A percentile compares a stretch with the other conserved stretches of the same genome.
These are phyloP conservation scores for Trichosanthes cucumerina DNA, from an alignment of 306 rosid species.

Conservation along the genomic window DNA sequence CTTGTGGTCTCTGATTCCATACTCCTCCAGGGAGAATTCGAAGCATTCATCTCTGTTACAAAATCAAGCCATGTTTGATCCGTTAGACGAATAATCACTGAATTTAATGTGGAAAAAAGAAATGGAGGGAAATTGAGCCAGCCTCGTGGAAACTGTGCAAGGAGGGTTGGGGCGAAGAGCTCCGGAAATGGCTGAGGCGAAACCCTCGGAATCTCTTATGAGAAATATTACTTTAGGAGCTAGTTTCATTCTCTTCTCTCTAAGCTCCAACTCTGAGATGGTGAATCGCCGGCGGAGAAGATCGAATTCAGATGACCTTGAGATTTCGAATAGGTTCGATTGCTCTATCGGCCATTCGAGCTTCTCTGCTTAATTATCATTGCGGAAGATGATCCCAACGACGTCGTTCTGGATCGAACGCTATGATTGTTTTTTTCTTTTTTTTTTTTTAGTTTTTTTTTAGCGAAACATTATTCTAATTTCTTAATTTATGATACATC, in stretches of 20 bases:
- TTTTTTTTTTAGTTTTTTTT: no score
- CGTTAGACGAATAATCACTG: background rate
- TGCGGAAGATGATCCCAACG: background rate
- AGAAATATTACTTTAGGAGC: constrained; percentile 37
- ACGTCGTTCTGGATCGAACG: background rate
- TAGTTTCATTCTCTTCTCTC: constrained; percentile 40
- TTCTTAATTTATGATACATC: no score
- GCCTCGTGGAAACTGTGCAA: constrained; percentile 31
- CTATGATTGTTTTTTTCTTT: no score
- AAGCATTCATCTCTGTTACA: constrained; percentile 46
- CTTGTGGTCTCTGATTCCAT: constrained; percentile 48
- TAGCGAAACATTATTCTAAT: no score
- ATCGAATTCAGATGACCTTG: constrained; percentile 6
- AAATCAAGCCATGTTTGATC: background rate
- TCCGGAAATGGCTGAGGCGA: constrained; percentile 40
- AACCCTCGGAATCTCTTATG: constrained; percentile 53
- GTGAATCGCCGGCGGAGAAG: background rate
- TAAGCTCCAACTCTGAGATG: background rate
- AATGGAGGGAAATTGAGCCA: background rate
- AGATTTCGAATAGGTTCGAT: background rate
- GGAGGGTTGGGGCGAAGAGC: constrained; percentile 39
- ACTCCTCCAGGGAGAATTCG: constrained; percentile 51
- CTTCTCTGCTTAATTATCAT: background rate
- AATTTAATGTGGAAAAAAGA: background rate
- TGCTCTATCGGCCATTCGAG: background rate